Evolutionary conservation across 2,329 filamentous ascomycete species (phyloP).

Genomic region (Tolypocladium cylindrosporum): DNA sequence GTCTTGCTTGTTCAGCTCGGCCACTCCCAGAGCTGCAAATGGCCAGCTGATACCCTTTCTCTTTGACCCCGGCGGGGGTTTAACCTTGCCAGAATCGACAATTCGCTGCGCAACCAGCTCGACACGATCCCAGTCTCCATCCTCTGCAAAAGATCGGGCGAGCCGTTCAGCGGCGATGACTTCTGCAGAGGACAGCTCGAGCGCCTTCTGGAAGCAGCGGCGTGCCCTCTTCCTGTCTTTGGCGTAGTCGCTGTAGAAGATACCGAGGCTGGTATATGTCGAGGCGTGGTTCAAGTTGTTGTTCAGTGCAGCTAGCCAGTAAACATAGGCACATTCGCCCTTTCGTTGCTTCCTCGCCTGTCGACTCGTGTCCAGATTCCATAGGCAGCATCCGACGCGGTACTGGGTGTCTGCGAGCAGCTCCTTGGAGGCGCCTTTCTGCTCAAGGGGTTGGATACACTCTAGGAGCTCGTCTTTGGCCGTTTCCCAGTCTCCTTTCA

Average conservation of each 20-base stretch:
- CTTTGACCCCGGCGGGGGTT: slow-evolving; percentile 84
- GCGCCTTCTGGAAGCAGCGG: slow-evolving; percentile 93
- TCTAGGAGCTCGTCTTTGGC: slow-evolving; percentile 62
- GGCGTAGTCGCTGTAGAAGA: slow-evolving; percentile 86
- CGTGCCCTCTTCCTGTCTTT: slow-evolving; percentile 78
- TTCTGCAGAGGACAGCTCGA: slow-evolving; percentile 83
- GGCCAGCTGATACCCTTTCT: slow-evolving; percentile 93
- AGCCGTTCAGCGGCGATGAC: slow-evolving; percentile 79
- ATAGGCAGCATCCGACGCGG: slow-evolving; percentile 76
- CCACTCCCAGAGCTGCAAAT: slow-evolving; percentile 84
- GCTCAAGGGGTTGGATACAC: slow-evolving; percentile 56
- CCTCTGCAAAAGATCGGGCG: slow-evolving; percentile 75
- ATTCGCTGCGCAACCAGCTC: slow-evolving; percentile 86
- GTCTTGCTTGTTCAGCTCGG: slow-evolving; percentile 89
- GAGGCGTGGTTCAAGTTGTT: slow-evolving; percentile 82
- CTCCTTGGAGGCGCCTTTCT: slow-evolving; percentile 50
- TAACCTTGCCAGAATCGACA: slow-evolving; percentile 88
- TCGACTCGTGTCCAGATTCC: slow-evolving; percentile 70
- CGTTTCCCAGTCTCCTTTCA: slow-evolving; percentile 63
- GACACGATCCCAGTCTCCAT: slow-evolving; percentile 92
- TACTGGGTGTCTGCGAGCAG: slow-evolving; percentile 82
- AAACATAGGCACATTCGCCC: slow-evolving; percentile 61
- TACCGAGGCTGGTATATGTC: slow-evolving; percentile 80
- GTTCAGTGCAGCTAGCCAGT: slow-evolving; percentile 75
- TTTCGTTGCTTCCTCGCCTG: slow-evolving; percentile 68